These are phyloP conservation scores for Ochetophila trinervis DNA, from an alignment of 306 rosid genomes.

Conservation along the genomic window DNA sequence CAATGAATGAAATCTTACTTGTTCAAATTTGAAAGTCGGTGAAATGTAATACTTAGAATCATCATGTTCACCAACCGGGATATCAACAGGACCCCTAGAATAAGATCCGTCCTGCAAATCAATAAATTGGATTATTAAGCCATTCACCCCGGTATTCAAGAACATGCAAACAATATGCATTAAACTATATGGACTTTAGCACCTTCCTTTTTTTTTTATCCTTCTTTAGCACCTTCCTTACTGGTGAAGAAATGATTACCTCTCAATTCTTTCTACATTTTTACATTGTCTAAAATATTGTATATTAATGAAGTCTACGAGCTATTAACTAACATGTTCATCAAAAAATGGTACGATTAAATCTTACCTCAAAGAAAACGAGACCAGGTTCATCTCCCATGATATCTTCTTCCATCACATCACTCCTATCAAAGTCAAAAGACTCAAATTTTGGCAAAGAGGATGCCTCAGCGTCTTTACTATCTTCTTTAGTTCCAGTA, in stretches of 20 bases:
- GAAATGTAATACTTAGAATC: conserved; percentile 58
- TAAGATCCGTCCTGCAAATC: conserved; percentile 88
- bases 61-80: conserved; percentile 57
- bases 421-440: conserved; percentile 64
- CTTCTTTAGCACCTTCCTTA: background rate
- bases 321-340: background rate
- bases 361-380: conserved; percentile 81
- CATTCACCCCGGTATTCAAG: background rate
- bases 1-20: conserved; percentile 44
- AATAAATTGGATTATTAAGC: background rate
- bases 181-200: background rate
- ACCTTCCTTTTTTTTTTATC: background rate
- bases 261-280: background rate
- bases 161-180: background rate
- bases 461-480: conserved; percentile 23
- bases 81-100: conserved; percentile 82
- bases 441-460: conserved; percentile 68
- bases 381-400: conserved; percentile 87
- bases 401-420: conserved; percentile 87
- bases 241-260: background rate
- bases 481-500: conserved; percentile 23
- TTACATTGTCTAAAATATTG: background rate
- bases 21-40: conserved; percentile 91
- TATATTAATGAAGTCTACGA: background rate
- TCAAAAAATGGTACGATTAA: conserved; percentile 9